Conservation (phyloP, 1,284 basidiomycete species). For the Meripilus lineatus region DNA sequence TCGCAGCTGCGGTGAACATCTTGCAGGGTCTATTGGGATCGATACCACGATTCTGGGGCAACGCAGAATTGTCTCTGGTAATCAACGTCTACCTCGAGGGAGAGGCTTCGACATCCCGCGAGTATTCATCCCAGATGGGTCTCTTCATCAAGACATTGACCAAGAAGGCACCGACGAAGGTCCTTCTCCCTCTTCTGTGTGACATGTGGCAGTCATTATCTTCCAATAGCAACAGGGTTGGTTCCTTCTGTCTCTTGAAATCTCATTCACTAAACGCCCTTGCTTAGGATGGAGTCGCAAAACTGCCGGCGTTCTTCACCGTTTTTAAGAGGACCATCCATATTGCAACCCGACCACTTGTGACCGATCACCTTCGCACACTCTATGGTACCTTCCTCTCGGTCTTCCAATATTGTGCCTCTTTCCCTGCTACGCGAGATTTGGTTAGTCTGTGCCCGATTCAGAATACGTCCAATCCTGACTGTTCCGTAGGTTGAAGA, state of each 20-base stretch:
- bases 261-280: neutral
- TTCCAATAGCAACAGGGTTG: slow-evolving; percentile 32
- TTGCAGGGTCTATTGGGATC: slow-evolving; percentile 52
- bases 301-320: slow-evolving; percentile 57
- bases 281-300: slow-evolving; percentile 9
- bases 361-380: slow-evolving; percentile 67
- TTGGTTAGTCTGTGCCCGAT: slow-evolving; percentile 29
- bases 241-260: slow-evolving; percentile 27
- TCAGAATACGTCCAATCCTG: neutral
- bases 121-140: slow-evolving; percentile 26
- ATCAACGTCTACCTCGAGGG: slow-evolving; percentile 52
- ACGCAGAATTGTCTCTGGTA: slow-evolving; percentile 53
- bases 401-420: slow-evolving; percentile 63
- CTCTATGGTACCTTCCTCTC: slow-evolving; percentile 83
- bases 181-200: slow-evolving; percentile 59
- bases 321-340: slow-evolving; percentile 64
- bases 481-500: slow-evolving; percentile 40
- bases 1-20: slow-evolving; percentile 41
- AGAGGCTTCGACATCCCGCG: slow-evolving; percentile 19
- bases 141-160: slow-evolving; percentile 52
- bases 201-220: slow-evolving; percentile 48
- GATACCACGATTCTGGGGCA: slow-evolving; percentile 71
- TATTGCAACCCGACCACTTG: slow-evolving; percentile 55
- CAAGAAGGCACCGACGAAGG: slow-evolving; percentile 66
- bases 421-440: slow-evolving; percentile 25